These are phyloP conservation scores for Podospora conica DNA, from an alignment of 495 filamentous ascomycete genomes.

Conservation along the genomic window DNA sequence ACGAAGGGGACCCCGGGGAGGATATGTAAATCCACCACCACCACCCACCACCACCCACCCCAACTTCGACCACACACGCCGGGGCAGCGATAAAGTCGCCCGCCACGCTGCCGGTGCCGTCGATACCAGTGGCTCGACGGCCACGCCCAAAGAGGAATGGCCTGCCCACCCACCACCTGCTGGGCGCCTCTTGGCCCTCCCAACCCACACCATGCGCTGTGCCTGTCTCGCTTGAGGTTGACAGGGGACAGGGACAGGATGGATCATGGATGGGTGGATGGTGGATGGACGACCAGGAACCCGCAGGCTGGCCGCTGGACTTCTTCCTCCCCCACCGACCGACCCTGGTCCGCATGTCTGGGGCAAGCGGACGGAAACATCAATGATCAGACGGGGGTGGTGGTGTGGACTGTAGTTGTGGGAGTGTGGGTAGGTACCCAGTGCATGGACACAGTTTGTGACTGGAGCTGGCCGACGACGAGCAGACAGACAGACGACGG, in stretches of 20 bases:
- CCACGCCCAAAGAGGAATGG: slow-evolving; percentile 11
- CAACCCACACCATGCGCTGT: slow-evolving; percentile 26
- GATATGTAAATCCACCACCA: slow-evolving; percentile 45
- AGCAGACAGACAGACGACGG: slow-evolving; percentile 26
- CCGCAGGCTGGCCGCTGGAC: slow-evolving; percentile 23
- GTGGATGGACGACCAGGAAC: slow-evolving; percentile 22
- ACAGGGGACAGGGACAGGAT: slow-evolving; percentile 30
- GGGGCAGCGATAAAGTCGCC: slow-evolving; percentile 28
- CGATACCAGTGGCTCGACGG: slow-evolving; percentile 21
- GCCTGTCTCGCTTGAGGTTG: slow-evolving; percentile 43
- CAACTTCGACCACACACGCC: slow-evolving; percentile 25
- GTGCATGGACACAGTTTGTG: slow-evolving; percentile 2
- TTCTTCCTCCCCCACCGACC: slow-evolving; percentile 14
- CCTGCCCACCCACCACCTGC: slow-evolving; percentile 7
- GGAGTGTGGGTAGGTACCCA: slow-evolving; percentile 20
- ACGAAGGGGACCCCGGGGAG: slow-evolving; percentile 42
- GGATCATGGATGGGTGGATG: slow-evolving; percentile 1
- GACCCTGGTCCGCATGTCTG: slow-evolving; percentile 41
- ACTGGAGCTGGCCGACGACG: background rate
- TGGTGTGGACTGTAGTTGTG: too few species aligned
- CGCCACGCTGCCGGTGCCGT: slow-evolving; percentile 29
- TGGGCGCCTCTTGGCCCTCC: slow-evolving; percentile 2
- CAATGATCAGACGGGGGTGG: slow-evolving; percentile 37
- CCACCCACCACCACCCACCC: too few species aligned
- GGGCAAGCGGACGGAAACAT: slow-evolving; percentile 42